These are phyloP conservation scores for Diplocarpon mali DNA, from an alignment of 2,329 filamentous ascomycete species.

Conservation along the genomic window DNA sequence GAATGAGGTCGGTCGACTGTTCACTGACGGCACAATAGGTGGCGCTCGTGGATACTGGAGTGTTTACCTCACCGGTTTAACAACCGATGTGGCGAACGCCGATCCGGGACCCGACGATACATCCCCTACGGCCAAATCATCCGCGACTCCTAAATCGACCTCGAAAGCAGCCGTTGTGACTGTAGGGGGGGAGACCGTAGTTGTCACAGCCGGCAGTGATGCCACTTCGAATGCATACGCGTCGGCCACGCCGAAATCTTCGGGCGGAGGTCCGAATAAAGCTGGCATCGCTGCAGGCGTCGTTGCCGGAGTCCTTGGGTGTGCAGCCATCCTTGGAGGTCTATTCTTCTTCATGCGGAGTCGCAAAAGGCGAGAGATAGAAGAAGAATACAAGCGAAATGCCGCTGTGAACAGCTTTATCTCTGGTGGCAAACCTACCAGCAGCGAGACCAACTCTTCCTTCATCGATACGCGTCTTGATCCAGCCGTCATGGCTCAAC, in stretches of 20 bases:
- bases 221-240: slow-evolving; percentile 3
- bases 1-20: neutral
- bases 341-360: slow-evolving; percentile 65
- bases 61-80: slow-evolving; percentile 22
- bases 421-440: slow-evolving; percentile 48
- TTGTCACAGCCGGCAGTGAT: slow-evolving; percentile 21
- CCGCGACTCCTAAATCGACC: slow-evolving; percentile 14
- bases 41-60: slow-evolving; percentile 20
- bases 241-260: slow-evolving; percentile 4
- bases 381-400: slow-evolving; percentile 76
- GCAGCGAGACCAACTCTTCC: slow-evolving; percentile 47
- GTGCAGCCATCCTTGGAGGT: slow-evolving; percentile 56
- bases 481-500: slow-evolving; percentile 66
- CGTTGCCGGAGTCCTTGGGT: slow-evolving; percentile 67
- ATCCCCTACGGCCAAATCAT: slow-evolving; percentile 4
- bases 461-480: slow-evolving; percentile 79
- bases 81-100: slow-evolving; percentile 11
- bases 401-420: slow-evolving; percentile 70
- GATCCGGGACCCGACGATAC: slow-evolving; percentile 5
- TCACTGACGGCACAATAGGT: slow-evolving; percentile 17
- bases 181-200: slow-evolving; percentile 22
- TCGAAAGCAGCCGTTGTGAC: slow-evolving; percentile 22
- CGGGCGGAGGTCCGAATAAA: slow-evolving; percentile 30
- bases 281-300: slow-evolving; percentile 79
- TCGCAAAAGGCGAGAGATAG: slow-evolving; percentile 63